phyloP scores from a whole-genome alignment of 495 filamentous ascomycete species.

The Penicillium diatomitis region DNA sequence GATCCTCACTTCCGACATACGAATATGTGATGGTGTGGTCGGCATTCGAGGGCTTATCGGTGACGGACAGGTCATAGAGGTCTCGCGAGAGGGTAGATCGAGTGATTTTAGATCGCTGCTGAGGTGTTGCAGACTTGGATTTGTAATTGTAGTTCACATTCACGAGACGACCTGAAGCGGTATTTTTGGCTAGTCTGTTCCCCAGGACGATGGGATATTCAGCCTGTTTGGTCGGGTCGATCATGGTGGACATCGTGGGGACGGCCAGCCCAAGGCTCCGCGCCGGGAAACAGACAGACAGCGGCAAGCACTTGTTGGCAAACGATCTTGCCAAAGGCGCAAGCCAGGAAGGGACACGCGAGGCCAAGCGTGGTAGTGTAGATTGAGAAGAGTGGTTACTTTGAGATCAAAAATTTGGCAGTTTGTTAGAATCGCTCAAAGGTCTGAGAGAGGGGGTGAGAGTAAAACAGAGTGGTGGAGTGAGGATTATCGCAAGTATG shows the following conservation, averaged over 20 bases:
- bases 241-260: constrained; percentile 30
- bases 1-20: constrained; percentile 44
- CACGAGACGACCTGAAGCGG: constrained; percentile 20
- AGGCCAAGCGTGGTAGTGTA: too few relatives aligned
- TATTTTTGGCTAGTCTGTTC: constrained; percentile 25
- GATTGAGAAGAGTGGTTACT: too few relatives aligned
- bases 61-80: constrained; percentile 41
- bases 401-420: too few relatives aligned
- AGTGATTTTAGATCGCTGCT: constrained; percentile 33
- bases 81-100: constrained; percentile 28
- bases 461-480: background rate
- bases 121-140: constrained; percentile 35
- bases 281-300: background rate
- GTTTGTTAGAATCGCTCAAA: background rate
- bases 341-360: too few relatives aligned
- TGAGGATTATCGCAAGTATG: constrained; percentile 6
- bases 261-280: constrained; percentile 30
- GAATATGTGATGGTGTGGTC: constrained; percentile 36
- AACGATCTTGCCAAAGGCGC: background rate
- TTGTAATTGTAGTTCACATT: constrained; percentile 47
- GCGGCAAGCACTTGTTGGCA: background rate
- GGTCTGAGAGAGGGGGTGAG: constrained; percentile 4
- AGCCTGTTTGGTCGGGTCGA: constrained; percentile 42
- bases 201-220: constrained; percentile 40
- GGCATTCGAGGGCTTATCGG: constrained; percentile 37